These are phyloP conservation scores for Globisporangium viniferum DNA, from an alignment of 352 stramenopile species.

Conservation along the genomic window DNA sequence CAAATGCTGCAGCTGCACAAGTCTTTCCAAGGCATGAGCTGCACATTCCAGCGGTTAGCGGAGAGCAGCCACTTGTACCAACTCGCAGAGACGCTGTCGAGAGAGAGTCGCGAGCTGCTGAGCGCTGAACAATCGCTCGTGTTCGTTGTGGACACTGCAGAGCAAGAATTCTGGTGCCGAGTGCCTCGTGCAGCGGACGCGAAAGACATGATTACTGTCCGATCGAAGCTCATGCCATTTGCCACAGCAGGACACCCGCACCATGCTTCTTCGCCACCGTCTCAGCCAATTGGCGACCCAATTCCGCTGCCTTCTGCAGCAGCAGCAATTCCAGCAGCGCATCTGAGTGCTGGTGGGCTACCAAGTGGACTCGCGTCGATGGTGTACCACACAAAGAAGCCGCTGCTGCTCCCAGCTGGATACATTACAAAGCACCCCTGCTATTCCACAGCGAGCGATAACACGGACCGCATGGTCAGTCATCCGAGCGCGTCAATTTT, in stretches of 20 bases:
- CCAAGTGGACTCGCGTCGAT: constrained; percentile 60
- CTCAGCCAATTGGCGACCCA: neutral
- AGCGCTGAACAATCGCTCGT: constrained; percentile 64
- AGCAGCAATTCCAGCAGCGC: neutral
- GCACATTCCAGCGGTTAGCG: constrained; percentile 50
- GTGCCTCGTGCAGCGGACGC: constrained; percentile 24
- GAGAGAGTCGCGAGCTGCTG: constrained; percentile 44
- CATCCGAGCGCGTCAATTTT: constrained; percentile 60
- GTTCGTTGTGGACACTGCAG: constrained; percentile 62
- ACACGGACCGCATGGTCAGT: constrained; percentile 54
- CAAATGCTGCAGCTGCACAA: constrained; percentile 59
- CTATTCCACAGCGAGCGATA: constrained; percentile 51
- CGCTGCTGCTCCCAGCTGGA: constrained; percentile 52
- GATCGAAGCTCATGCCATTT: constrained; percentile 40
- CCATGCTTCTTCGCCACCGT: neutral
- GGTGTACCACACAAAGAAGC: constrained; percentile 64
- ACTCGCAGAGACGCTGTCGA: constrained; percentile 44
- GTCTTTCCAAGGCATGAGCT: constrained; percentile 55
- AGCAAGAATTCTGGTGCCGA: constrained; percentile 80
- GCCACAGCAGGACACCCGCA: neutral
- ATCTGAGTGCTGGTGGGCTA: neutral
- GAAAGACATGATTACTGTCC: constrained; percentile 32
- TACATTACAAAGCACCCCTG: constrained; percentile 44
- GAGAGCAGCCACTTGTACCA: constrained; percentile 59
- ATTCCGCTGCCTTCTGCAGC: neutral